Evolutionary conservation across 352 stramenopile genomes (phyloP).

Genomic region (Globisporangium cystogenes): DNA sequence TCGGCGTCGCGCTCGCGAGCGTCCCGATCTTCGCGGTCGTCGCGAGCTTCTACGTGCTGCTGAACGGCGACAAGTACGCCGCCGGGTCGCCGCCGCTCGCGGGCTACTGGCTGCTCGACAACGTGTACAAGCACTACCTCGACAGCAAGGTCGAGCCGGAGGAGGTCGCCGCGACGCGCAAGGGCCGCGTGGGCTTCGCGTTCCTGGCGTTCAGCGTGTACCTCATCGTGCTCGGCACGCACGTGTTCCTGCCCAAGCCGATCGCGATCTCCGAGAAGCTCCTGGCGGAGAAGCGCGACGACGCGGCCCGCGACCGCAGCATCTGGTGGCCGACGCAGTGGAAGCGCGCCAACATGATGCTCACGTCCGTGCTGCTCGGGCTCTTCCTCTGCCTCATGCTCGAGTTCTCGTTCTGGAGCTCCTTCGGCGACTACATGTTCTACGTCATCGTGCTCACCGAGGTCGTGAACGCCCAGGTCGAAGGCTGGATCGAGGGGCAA

Average conservation of each 20-base stretch:
- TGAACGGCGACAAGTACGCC: constrained; percentile 56
- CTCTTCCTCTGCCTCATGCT: constrained; percentile 93
- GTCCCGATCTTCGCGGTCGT: constrained; percentile 80
- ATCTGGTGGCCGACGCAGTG: constrained; percentile 92
- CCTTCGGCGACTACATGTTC: constrained; percentile 95
- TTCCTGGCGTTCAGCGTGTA: constrained; percentile 92
- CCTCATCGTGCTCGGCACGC: constrained; percentile 69
- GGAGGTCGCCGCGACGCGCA: constrained; percentile 44
- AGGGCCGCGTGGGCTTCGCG: constrained; percentile 89
- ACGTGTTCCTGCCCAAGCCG: constrained; percentile 91
- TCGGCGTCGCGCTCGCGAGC: constrained; percentile 87
- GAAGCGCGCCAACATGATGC: constrained; percentile 95
- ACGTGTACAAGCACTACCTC: constrained; percentile 84
- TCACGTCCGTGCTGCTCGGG: constrained; percentile 88
- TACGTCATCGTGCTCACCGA: constrained; percentile 94
- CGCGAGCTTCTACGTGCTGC: constrained; percentile 54
- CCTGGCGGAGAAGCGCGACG: constrained; percentile 79
- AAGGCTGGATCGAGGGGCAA: constrained; percentile 86
- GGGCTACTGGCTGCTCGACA: constrained; percentile 79
- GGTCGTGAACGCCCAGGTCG: constrained; percentile 84
- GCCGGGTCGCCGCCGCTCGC: not conserved
- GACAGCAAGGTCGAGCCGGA: constrained; percentile 81
- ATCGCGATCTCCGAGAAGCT: constrained; percentile 88
- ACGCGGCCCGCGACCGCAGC: constrained; percentile 51
- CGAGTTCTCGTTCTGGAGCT: constrained; percentile 95